phyloP scores from a whole-genome alignment of 148 eudicot genomes.

The Nepenthes mirabilis region DNA sequence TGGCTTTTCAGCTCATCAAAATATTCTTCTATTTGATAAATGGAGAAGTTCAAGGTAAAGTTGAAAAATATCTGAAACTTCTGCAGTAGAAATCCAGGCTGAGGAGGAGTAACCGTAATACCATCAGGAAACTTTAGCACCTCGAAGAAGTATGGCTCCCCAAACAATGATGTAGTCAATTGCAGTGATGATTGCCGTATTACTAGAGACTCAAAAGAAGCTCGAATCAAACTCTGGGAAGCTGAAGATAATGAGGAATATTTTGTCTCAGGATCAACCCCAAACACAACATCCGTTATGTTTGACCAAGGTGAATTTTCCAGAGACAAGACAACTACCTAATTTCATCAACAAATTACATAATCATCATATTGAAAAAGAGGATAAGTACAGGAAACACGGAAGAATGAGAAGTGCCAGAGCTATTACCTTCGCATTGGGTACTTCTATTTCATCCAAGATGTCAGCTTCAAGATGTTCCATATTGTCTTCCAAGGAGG shows the following conservation, averaged over 20 bases:
- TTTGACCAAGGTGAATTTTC: conserved; percentile 40
- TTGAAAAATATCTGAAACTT: conserved; percentile 65
- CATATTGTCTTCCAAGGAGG: conserved; percentile 44
- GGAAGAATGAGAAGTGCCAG: conserved; percentile 8
- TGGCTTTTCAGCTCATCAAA: conserved; percentile 54
- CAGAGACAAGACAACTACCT: conserved; percentile 59
- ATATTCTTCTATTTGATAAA: conserved; percentile 51
- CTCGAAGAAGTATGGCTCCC: conserved; percentile 61
- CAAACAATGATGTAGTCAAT: conserved; percentile 50
- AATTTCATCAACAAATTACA: conserved; percentile 5
- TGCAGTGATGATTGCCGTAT: conserved; percentile 28
- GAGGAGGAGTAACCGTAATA: conserved; percentile 59
- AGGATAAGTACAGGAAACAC: conserved; percentile 3
- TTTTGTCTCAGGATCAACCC: conserved; percentile 49
- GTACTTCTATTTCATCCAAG: conserved; percentile 51
- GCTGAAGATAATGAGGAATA: conserved; percentile 27
- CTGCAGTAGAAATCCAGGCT: conserved; percentile 68
- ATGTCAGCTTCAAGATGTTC: conserved; percentile 54
- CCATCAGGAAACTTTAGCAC: conserved; percentile 87
- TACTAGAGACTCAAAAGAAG: conserved; percentile 42
- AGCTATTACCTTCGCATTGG: conserved; percentile 42
- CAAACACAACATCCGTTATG: conserved; percentile 58
- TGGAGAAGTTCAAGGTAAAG: conserved; percentile 77
- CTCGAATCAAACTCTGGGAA: conserved; percentile 57
- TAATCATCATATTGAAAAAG: not conserved